Base-by-base conservation (phyloP, 176 grass and related monocot genomes). In the Microstegium vimineum region DNA sequence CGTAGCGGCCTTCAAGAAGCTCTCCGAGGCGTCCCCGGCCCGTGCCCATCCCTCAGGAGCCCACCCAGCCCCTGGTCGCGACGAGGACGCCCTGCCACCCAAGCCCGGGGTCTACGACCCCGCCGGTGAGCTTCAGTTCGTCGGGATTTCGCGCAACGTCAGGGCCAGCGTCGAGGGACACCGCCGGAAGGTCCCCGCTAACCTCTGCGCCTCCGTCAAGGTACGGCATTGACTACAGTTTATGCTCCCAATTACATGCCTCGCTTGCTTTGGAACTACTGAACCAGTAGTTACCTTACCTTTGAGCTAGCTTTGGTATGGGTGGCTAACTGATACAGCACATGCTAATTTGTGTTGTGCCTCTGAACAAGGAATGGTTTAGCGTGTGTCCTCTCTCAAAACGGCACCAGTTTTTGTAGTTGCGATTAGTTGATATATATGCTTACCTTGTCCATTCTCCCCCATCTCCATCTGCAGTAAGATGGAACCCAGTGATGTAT, bases 101-200 rank as follows among this genome's bases (percentile, higher is more conserved):
- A 88, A 47, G 40, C 69, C 90, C 1, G 90, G 88, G 13, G 90
- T 93, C 22, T 98, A 86, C 63, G 90, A 94, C 31, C 42, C 77
- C 59, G 52, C 82, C 22, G 90, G 92, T 6, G 79, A 82, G 14
- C 84, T 98, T 60, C 92, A 95, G 89, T 98, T 94, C 77, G 34
- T 95, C 5, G 92, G 92, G n/a, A 87, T 95, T n/a, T 93, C 92
- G 23, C 86, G 92, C 33, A 98, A 93, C 78, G 71, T 98, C 64
- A 86, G 90, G 37, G 84, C 86, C 73, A 93, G 90, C 85, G n/a
- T 98, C 71, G 86, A 87, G 35, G 90, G 84, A 27, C 95, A 98
- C 81, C 79, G 81, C n/a, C 86, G 88, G 68, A 89, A 87, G 79
- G 90, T 93, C 11, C 90, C 95, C 8, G 81, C 90, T 42, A 60